Evolutionary conservation across 2,329 filamentous ascomycete species (phyloP).

Genomic region (Aspergillus uvarum): DNA sequence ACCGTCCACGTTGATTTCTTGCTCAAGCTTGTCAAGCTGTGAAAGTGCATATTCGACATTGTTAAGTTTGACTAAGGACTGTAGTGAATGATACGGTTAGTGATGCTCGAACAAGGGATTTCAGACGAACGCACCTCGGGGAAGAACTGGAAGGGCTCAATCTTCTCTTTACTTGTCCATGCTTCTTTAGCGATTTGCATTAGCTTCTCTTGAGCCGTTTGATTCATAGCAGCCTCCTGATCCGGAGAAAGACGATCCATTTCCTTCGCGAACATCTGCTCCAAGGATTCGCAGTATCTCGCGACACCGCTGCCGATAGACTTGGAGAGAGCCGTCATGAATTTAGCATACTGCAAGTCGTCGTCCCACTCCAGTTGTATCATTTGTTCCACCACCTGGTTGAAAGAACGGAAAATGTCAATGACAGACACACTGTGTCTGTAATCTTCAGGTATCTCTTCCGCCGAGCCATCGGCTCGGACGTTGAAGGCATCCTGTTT

Average conservation of each 20-base stretch:
- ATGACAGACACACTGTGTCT: conserved; percentile 91
- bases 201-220: conserved; percentile 87
- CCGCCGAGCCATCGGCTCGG: conserved; percentile 62
- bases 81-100: conserved; percentile 29
- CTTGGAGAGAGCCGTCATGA: conserved; percentile 91
- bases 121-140: conserved; percentile 64
- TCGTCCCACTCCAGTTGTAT: conserved; percentile 88
- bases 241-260: conserved; percentile 91
- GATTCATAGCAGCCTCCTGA: conserved; percentile 73
- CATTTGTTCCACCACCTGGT: conserved; percentile 84
- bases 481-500: conserved; percentile 86
- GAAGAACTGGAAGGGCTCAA: conserved; percentile 96
- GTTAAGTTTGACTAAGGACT: conserved; percentile 97
- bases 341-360: conserved; percentile 88
- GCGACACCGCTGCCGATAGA: conserved; percentile 79
- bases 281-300: conserved; percentile 87
- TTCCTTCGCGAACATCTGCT: conserved; percentile 79
- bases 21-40: conserved; percentile 86
- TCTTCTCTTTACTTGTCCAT: conserved; percentile 86
- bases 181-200: conserved; percentile 92
- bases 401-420: conserved; percentile 91
- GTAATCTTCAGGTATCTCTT: conserved; percentile 71
- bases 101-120: background rate
- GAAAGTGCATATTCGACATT: conserved; percentile 94
- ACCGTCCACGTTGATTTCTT: conserved; percentile 83